A percentile compares a stretch with the other conserved stretches of the same genome.
These are phyloP conservation scores for Euphorbia pulcherrima DNA, from an alignment of 345 rosid genomes.

Conservation along the genomic window DNA sequence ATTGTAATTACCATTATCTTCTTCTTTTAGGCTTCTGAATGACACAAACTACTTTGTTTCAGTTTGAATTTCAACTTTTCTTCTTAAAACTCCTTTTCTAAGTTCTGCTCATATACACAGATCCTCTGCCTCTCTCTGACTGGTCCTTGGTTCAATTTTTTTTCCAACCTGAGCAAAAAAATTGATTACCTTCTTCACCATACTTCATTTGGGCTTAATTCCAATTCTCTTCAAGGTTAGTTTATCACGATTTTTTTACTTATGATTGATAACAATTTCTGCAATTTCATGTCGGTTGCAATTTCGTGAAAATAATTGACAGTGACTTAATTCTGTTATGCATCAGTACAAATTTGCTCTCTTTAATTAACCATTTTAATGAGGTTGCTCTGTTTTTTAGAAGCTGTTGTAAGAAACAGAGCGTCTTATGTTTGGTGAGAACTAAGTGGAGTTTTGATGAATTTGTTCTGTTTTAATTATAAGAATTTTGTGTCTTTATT, in stretches of 20 bases:
- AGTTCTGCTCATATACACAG: not conserved
- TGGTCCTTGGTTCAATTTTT: not conserved
- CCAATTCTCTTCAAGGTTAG: constrained; percentile 9
- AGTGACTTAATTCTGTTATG: not conserved
- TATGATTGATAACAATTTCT: not conserved
- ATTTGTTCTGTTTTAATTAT: not conserved
- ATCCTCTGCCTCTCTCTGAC: not conserved
- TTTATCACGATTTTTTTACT: not conserved
- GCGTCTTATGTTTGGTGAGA: not conserved
- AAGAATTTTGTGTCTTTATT: too few relatives aligned
- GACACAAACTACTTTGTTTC: constrained; percentile 19
- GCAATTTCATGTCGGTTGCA: constrained; percentile 3
- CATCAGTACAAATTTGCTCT: too few relatives aligned
- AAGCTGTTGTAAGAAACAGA: not conserved
- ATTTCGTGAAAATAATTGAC: not conserved
- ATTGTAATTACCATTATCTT: not conserved
- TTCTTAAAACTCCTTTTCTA: not conserved
- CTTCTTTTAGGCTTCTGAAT: constrained; percentile 15
- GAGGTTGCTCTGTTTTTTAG: not conserved
- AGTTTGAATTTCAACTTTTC: not conserved
- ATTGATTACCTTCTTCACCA: not conserved
- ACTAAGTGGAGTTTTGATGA: not conserved
- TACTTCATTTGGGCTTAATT: constrained; percentile 7
- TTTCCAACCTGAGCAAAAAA: not conserved
- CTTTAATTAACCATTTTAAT: not conserved